A percentile compares a stretch with the other conserved stretches of the same genome.
Evolutionary conservation across 2,329 filamentous ascomycete genomes (phyloP).

Genomic region (Ascochyta fabae): DNA sequence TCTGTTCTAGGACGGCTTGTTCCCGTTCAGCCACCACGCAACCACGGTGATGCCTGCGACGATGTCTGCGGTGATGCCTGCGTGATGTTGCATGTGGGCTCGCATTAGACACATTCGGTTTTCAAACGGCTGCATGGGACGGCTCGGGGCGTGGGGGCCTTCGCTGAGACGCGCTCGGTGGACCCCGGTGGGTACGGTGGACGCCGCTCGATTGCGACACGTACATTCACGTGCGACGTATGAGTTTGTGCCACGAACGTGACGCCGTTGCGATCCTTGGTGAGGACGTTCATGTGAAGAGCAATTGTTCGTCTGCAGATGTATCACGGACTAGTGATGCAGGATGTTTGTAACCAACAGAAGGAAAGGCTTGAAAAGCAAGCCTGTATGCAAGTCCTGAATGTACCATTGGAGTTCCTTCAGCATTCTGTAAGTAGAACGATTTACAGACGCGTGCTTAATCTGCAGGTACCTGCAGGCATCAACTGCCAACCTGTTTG

Average conservation of each 20-base stretch:
- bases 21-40: constrained; percentile 1
- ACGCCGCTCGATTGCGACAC: background rate
- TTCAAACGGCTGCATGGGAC: constrained; percentile 17
- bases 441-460: background rate
- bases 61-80: constrained; percentile 9
- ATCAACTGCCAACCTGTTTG: background rate
- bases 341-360: background rate
- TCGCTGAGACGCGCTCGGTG: constrained; percentile 11
- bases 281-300: background rate
- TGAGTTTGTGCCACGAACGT: background rate
- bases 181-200: constrained; percentile 7
- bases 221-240: background rate
- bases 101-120: constrained; percentile 7
- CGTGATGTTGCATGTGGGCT: constrained; percentile 12
- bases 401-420: background rate
- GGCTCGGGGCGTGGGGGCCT: constrained; percentile 14
- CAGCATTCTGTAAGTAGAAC: background rate
- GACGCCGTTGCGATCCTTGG: background rate
- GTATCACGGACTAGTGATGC: background rate
- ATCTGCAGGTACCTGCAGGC: background rate
- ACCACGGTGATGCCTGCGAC: constrained; percentile 8
- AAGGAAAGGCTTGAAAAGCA: background rate
- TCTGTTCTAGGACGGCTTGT: constrained; percentile 1
- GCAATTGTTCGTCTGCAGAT: background rate
- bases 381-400: background rate